Base-by-base conservation (phyloP, 208 protist species). In the Trypanosoma lewisi region DNA sequence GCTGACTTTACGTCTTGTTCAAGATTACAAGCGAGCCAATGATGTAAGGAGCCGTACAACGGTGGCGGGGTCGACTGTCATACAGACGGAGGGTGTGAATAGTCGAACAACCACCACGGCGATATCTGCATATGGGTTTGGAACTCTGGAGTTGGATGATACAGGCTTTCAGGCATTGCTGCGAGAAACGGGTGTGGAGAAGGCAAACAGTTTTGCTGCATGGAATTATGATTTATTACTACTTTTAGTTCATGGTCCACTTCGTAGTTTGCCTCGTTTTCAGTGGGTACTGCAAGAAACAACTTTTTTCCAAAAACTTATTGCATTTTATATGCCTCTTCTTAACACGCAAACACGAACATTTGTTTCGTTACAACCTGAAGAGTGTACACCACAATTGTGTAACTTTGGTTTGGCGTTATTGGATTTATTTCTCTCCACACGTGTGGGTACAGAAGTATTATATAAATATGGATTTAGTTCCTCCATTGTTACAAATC, bases 191-290 rank as follows among this genome's bases (percentile, higher is more conserved):
- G 70, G 67, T 36, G 85, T 95, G 16, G 78, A 85, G 56, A 50
- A 47, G 37, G 63, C 53, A 67, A 62, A 19, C 58, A 47, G 47
- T 31, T 73, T 33, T 67, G 55, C 48, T 37, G 55, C 42, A 42
- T 95, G 89, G 86, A 89, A 87, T 61, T 88, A 83, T 53, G 85
- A 93, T 59, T 63, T 87, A 11, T 62, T 95, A 23, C 70, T 85
- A 19, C 53, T 86, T n/a, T 75, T 95, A 16, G 63, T 93, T 56
- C 83, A 95, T 67, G 85, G 85, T 11, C 83, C 83, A 27, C 63
- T 93, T 39, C 77, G 77, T 52, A 71, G 78, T 55, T 37, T 73
- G 21, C 65, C 60, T 27, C 77, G 84, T 37, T 78, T 95, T 54
- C 60, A 44, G 5, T 78, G 66, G 66, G 58, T 67, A 6, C 75